Evolutionary conservation across 2,329 filamentous ascomycete genomes (phyloP).

Genomic region (Leptographium wingfieldii): DNA sequence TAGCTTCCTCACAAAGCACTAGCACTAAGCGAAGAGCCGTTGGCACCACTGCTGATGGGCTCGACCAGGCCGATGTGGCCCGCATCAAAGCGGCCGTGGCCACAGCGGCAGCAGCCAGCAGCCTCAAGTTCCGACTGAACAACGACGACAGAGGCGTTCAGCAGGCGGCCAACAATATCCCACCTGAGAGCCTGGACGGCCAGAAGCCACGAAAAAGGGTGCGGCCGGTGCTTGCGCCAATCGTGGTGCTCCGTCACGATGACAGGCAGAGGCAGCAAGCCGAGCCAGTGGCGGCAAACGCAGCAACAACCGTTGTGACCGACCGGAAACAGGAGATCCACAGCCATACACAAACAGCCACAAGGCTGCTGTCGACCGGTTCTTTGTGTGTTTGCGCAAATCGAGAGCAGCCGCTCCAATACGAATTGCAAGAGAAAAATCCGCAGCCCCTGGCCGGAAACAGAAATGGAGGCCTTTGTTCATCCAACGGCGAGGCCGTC

Average conservation of each 20-base stretch:
- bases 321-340: neutral
- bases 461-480: constrained; percentile 12
- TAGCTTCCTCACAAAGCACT: neutral
- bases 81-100: constrained; percentile 36
- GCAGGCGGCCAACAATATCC: neutral
- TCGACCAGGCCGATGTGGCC: constrained; percentile 31
- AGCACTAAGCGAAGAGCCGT: neutral
- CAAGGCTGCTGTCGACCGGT: neutral
- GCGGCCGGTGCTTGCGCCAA: constrained; percentile 18
- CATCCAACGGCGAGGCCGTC: neutral
- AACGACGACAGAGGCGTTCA: neutral
- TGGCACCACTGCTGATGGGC: neutral
- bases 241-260: constrained; percentile 17
- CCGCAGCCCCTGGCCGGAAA: constrained; percentile 5
- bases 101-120: constrained; percentile 1
- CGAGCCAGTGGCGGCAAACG: neutral
- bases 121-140: constrained; percentile 2
- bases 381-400: neutral
- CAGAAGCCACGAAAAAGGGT: neutral
- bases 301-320: neutral
- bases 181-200: neutral
- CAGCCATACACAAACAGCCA: neutral
- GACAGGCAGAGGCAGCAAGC: neutral
- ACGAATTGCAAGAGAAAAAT: constrained; percentile 22
- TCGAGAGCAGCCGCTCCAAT: constrained; percentile 16